phyloP scores from a whole-genome alignment of 1,139 yeast genomes.

The Debaryomyces coudertii region DNA sequence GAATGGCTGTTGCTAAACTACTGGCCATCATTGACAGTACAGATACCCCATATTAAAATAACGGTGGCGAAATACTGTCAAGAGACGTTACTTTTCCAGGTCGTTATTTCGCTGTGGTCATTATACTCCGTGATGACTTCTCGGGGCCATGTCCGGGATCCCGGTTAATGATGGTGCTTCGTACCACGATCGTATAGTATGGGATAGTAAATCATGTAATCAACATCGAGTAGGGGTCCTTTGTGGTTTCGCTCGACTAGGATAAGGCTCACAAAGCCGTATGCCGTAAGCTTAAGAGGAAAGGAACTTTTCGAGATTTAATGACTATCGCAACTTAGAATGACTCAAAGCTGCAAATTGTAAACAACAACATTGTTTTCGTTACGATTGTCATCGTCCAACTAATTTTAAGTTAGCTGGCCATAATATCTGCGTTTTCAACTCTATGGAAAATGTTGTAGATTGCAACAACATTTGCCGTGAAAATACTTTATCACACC shows the following conservation, averaged over 20 bases:
- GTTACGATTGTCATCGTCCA: neutral
- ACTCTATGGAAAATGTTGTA: neutral
- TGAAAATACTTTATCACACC: neutral
- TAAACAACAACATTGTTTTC: neutral
- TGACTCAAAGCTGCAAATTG: neutral
- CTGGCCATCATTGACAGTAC: neutral
- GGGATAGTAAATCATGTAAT: neutral
- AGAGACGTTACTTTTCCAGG: neutral
- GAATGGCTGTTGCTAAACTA: neutral
- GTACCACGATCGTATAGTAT: neutral
- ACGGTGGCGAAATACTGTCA: neutral
- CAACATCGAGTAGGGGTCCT: neutral
- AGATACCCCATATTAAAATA: neutral
- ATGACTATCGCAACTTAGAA: constrained; percentile 5
- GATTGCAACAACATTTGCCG: neutral
- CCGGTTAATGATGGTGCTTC: neutral
- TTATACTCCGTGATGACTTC: neutral
- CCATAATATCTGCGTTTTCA: neutral
- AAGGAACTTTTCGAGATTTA: neutral
- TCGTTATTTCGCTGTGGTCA: neutral
- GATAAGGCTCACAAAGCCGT: neutral
- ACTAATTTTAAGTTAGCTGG: neutral
- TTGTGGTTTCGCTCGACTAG: neutral
- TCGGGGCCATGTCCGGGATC: neutral
- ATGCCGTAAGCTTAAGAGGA: neutral